Evolutionary conservation across 148 eudicot genomes (phyloP).

Genomic region (Cornus suecica): DNA sequence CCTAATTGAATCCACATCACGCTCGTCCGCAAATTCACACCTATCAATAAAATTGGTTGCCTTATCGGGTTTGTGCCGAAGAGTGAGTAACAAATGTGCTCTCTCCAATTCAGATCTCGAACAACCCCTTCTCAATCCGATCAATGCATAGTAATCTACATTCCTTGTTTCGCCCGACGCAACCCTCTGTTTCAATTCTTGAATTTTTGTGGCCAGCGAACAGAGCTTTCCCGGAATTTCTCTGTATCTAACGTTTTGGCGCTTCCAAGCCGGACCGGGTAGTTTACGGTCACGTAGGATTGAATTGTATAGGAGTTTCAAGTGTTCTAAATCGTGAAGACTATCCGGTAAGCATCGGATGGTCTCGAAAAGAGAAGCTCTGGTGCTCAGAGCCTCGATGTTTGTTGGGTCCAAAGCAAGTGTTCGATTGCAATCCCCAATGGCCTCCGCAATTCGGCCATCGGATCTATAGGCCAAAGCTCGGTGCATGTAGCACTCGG

Average conservation of each 20-base stretch:
- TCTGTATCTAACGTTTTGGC: constrained; percentile 51
- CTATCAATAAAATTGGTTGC: constrained; percentile 63
- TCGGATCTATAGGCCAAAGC: constrained; percentile 66
- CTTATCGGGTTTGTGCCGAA: constrained; percentile 87
- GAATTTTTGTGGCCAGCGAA: constrained; percentile 49
- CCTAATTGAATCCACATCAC: constrained; percentile 56
- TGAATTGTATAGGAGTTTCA: constrained; percentile 72
- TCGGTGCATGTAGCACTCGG: constrained; percentile 84
- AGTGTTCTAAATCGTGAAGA: constrained; percentile 91
- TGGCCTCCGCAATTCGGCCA: constrained; percentile 66
- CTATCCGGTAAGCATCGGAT: constrained; percentile 81
- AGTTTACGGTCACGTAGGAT: constrained; percentile 69
- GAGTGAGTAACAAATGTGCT: constrained; percentile 67
- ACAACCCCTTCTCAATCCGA: constrained; percentile 82
- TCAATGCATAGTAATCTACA: constrained; percentile 74
- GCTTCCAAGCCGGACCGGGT: constrained; percentile 87
- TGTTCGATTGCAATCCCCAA: constrained; percentile 78
- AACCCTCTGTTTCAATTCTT: constrained; percentile 66
- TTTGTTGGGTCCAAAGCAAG: constrained; percentile 72
- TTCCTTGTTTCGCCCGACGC: constrained; percentile 76
- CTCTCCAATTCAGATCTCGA: constrained; percentile 85
- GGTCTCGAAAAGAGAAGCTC: constrained; percentile 71
- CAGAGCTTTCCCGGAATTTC: constrained; percentile 78
- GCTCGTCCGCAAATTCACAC: constrained; percentile 70
- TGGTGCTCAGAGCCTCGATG: constrained; percentile 53